Conservation (phyloP, 192 early-diverging fungal genomes). For the Chytriomyces sp. region DNA sequence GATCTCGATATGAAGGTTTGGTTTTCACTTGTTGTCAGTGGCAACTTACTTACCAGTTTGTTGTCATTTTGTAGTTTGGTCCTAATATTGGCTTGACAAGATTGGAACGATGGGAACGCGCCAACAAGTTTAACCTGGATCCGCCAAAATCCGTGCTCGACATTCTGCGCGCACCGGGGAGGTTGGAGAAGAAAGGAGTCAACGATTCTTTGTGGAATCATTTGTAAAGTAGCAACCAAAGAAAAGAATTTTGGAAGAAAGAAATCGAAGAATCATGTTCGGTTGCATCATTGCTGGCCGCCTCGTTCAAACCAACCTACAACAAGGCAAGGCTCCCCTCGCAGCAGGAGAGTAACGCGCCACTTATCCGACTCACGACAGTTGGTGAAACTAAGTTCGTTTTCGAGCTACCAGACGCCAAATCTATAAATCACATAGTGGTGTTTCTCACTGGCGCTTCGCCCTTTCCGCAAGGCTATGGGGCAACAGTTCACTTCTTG, state of each 20-base stretch:
- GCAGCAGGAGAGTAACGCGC: not conserved
- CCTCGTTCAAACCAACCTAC: slow-evolving; percentile 86
- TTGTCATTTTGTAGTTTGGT: slow-evolving; percentile 39
- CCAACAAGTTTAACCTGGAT: slow-evolving; percentile 46
- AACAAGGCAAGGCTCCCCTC: slow-evolving; percentile 58
- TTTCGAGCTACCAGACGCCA: slow-evolving; percentile 85
- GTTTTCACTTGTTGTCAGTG: not conserved
- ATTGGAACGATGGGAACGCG: slow-evolving; percentile 60
- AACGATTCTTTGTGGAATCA: slow-evolving; percentile 37
- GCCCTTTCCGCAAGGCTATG: slow-evolving; percentile 88
- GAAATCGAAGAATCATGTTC: slow-evolving; percentile 63
- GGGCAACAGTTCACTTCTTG: slow-evolving; percentile 91
- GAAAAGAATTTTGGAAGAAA: not conserved
- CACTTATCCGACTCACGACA: not conserved
- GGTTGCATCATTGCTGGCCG: slow-evolving; percentile 92
- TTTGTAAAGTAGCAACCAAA: not conserved
- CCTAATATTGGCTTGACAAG: slow-evolving; percentile 56
- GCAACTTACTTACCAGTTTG: not conserved
- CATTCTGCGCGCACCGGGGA: slow-evolving; percentile 16
- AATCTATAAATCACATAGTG: slow-evolving; percentile 90
- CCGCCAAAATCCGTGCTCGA: slow-evolving; percentile 42
- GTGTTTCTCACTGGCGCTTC: slow-evolving; percentile 86
- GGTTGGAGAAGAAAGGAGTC: slow-evolving; percentile 13
- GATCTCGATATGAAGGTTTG: slow-evolving; percentile 41
- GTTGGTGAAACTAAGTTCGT: slow-evolving; percentile 72